phyloP scores from a whole-genome alignment of 1,284 basidiomycete genomes.

The Polyporus tsugae region DNA sequence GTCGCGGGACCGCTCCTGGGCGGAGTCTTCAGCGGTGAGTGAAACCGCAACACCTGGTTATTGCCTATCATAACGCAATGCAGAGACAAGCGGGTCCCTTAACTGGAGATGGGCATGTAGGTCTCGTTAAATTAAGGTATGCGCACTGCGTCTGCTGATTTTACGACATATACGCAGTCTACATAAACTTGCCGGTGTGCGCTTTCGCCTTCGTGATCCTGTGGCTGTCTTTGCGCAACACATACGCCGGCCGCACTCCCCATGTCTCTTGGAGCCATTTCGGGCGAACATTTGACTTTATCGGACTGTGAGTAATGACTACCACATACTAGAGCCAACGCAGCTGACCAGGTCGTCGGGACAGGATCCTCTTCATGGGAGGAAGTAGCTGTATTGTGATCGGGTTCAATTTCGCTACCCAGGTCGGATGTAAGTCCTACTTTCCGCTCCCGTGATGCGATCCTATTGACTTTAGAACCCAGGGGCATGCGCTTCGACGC shows the following conservation, averaged over 20 bases:
- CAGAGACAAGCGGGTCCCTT: constrained; percentile 41
- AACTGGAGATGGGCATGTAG: constrained; percentile 85
- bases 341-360: constrained; percentile 28
- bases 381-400: constrained; percentile 79
- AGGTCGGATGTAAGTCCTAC: constrained; percentile 66
- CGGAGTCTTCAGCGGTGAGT: constrained; percentile 78
- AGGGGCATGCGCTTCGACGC: constrained; percentile 71
- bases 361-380: constrained; percentile 73
- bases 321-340: constrained; percentile 17
- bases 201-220: constrained; percentile 65
- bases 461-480: constrained; percentile 22
- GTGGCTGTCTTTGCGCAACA: constrained; percentile 61
- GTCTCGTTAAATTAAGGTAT: constrained; percentile 40
- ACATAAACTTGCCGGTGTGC: constrained; percentile 81
- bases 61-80: background rate
- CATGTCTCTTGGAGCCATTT: constrained; percentile 65
- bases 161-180: constrained; percentile 51
- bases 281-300: constrained; percentile 70
- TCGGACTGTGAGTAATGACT: constrained; percentile 66
- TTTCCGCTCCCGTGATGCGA: constrained; percentile 16
- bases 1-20: constrained; percentile 81
- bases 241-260: constrained; percentile 53
- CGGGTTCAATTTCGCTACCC: constrained; percentile 78
- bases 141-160: background rate
- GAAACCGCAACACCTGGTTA: background rate